phyloP scores from a whole-genome alignment of 805 yeast genomes.

The Saturnispora serradocipensis region DNA sequence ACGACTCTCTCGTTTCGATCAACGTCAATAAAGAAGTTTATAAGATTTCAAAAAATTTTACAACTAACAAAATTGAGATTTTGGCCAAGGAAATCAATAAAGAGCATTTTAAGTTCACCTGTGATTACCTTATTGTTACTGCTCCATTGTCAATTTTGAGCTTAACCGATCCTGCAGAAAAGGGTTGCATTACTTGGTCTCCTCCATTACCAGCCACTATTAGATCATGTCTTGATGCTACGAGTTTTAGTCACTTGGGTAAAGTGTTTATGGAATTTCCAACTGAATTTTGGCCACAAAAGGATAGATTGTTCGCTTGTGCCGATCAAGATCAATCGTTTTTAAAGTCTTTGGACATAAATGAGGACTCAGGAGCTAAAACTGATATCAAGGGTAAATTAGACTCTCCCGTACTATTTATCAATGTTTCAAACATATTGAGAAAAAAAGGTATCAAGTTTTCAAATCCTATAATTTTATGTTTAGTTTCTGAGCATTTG shows the following conservation, averaged over 20 bases:
- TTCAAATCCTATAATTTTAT: constrained; percentile 32
- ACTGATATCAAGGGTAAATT: neutral
- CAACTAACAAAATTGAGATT: constrained; percentile 17
- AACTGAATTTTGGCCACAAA: constrained; percentile 36
- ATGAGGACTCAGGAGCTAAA: neutral
- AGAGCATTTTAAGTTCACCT: constrained; percentile 12
- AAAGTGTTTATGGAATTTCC: constrained; percentile 41
- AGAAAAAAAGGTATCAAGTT: constrained; percentile 10
- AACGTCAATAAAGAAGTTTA: constrained; percentile 19
- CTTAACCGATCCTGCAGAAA: constrained; percentile 21
- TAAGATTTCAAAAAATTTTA: constrained; percentile 18
- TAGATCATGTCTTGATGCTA: constrained; percentile 19
- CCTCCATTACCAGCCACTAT: constrained; percentile 28
- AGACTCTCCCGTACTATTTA: constrained; percentile 23
- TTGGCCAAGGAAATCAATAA: constrained; percentile 9
- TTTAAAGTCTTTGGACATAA: constrained; percentile 10
- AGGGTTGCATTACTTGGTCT: constrained; percentile 25
- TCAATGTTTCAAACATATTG: constrained; percentile 21
- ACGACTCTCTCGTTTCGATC: constrained; percentile 10
- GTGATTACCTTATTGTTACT: constrained; percentile 38
- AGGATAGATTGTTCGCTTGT: constrained; percentile 27
- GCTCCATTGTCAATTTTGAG: constrained; percentile 42
- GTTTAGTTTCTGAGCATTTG: constrained; percentile 41
- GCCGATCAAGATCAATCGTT: constrained; percentile 23
- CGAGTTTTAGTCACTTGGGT: constrained; percentile 36